A percentile compares a stretch with the other conserved stretches of the same genome.
These are phyloP conservation scores for Cordyceps javanica DNA, from an alignment of 2,329 filamentous ascomycete genomes.

Conservation along the genomic window DNA sequence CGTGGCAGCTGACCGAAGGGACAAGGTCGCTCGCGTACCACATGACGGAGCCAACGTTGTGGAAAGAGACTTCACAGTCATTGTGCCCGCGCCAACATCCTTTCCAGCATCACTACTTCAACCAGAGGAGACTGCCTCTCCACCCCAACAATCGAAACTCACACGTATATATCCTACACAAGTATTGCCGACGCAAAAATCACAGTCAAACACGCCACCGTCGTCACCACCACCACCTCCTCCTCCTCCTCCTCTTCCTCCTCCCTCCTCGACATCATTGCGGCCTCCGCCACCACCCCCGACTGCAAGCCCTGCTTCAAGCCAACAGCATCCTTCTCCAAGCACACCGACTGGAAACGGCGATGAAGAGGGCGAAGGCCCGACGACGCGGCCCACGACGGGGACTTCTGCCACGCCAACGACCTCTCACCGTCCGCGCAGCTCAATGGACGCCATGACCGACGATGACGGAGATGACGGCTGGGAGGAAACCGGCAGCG, in stretches of 20 bases:
- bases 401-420: not conserved
- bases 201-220: not conserved
- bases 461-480: not conserved
- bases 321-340: not conserved
- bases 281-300: not conserved
- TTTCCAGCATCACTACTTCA: constrained; percentile 19
- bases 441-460: not conserved
- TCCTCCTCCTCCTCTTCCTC: not conserved
- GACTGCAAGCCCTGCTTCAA: not conserved
- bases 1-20: not conserved
- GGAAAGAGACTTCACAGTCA: constrained; percentile 24
- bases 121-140: not conserved
- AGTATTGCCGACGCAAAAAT: not conserved
- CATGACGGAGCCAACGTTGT: not conserved
- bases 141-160: not conserved
- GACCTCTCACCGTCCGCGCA: not conserved
- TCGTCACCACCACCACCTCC: not conserved
- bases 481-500: not conserved
- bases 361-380: not conserved
- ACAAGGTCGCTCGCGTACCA: not conserved
- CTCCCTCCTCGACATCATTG: not conserved
- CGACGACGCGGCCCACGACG: not conserved
- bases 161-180: not conserved
- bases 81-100: constrained; percentile 26
- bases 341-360: not conserved